Percentiles rank a stretch among this genome's conserved stretches.
Conservation (phyloP, 2,329 filamentous ascomycete genomes). For the Aspergillus quadricinctus region DNA sequence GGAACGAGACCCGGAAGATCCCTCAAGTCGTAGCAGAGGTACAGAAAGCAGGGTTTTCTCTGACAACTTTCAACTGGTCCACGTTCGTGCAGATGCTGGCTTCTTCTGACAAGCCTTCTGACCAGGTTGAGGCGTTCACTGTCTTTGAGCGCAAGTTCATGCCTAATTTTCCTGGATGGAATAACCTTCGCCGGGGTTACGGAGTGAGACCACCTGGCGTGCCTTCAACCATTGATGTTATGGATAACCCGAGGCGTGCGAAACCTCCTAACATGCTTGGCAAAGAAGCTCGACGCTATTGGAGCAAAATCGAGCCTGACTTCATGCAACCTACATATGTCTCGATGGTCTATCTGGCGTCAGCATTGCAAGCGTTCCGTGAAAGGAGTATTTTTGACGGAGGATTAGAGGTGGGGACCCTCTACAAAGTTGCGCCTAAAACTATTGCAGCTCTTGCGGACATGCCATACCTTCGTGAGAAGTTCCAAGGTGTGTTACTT, state of each 20-base stretch:
- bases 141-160: constrained; percentile 76
- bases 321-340: constrained; percentile 43
- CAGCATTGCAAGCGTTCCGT: constrained; percentile 36
- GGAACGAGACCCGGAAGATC: constrained; percentile 53
- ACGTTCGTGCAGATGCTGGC: constrained; percentile 66
- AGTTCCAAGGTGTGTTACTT: constrained; percentile 39
- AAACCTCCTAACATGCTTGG: constrained; percentile 27
- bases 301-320: constrained; percentile 35
- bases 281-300: constrained; percentile 27
- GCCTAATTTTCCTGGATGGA: constrained; percentile 73
- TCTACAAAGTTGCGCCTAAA: constrained; percentile 30
- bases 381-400: constrained; percentile 32
- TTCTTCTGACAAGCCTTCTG: constrained; percentile 52
- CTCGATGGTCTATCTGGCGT: constrained; percentile 41
- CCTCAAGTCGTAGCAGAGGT: constrained; percentile 53
- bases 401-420: constrained; percentile 22
- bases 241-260: constrained; percentile 25
- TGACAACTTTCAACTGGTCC: constrained; percentile 80
- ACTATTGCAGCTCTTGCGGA: constrained; percentile 34
- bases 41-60: constrained; percentile 61
- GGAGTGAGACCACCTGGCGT: constrained; percentile 26
- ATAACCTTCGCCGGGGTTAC: constrained; percentile 30
- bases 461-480: constrained; percentile 39
- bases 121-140: constrained; percentile 58
- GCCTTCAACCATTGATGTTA: constrained; percentile 25